These are phyloP conservation scores for Pseudogymnoascus sp. DNA, from an alignment of 2,329 filamentous ascomycete species.

Conservation along the genomic window DNA sequence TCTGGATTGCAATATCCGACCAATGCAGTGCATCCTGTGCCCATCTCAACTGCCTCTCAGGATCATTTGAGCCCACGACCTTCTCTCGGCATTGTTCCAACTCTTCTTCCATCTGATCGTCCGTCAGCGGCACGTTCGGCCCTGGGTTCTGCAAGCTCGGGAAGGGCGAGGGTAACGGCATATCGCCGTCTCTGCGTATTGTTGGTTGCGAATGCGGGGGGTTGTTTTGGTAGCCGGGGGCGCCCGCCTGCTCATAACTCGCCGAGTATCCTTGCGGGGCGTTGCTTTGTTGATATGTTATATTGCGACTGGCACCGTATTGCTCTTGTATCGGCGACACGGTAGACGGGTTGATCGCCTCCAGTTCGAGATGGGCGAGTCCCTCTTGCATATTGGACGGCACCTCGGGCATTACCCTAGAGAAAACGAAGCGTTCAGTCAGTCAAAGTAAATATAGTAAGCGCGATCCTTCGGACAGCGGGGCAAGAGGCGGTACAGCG, in stretches of 20 bases:
- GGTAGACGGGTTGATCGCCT: constrained; percentile 45
- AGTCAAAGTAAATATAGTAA: constrained; percentile 16
- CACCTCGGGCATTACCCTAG: constrained; percentile 87
- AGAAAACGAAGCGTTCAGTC: constrained; percentile 19
- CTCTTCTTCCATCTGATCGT: constrained; percentile 88
- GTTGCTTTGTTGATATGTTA: constrained; percentile 12
- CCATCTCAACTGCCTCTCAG: constrained; percentile 94
- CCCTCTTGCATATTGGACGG: constrained; percentile 95
- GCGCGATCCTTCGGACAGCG: not conserved
- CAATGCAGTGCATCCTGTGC: constrained; percentile 85
- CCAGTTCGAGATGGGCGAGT: constrained; percentile 81
- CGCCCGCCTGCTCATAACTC: constrained; percentile 28
- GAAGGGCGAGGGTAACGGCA: constrained; percentile 72
- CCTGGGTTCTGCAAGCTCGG: constrained; percentile 71
- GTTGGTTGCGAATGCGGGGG: not conserved
- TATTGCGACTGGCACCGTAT: not conserved
- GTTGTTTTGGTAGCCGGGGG: constrained; percentile 26
- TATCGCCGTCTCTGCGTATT: constrained; percentile 38
- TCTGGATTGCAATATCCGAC: constrained; percentile 75
- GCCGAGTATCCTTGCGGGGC: constrained; percentile 21
- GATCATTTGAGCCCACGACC: constrained; percentile 87
- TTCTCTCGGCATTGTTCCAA: constrained; percentile 75
- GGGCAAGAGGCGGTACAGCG: not conserved
- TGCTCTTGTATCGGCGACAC: constrained; percentile 21
- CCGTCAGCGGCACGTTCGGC: constrained; percentile 83